phyloP scores from a whole-genome alignment of 352 stramenopile species.

The Pythium aphanidermatum region DNA sequence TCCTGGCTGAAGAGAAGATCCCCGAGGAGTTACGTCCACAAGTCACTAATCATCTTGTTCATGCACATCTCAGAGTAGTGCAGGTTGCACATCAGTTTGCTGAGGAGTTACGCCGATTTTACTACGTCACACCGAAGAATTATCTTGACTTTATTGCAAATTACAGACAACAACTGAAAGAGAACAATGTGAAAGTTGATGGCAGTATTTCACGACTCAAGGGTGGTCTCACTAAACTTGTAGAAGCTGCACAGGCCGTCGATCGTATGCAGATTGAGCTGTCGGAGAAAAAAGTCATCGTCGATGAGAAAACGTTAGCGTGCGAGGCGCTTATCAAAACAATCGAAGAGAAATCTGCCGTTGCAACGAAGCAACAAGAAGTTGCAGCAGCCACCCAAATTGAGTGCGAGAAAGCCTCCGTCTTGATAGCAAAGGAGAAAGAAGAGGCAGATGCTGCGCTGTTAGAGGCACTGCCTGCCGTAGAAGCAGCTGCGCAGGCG shows the following conservation, averaged over 20 bases:
- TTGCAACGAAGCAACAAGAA: conserved; percentile 90
- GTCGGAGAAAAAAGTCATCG: conserved; percentile 92
- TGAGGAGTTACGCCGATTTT: conserved; percentile 88
- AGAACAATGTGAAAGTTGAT: conserved; percentile 89
- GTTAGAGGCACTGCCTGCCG: conserved; percentile 89
- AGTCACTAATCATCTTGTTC: conserved; percentile 88
- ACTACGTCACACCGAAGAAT: conserved; percentile 97
- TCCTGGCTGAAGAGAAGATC: conserved; percentile 89
- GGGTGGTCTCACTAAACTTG: conserved; percentile 91
- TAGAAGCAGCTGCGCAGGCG: conserved; percentile 89
- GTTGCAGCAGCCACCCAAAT: conserved; percentile 89
- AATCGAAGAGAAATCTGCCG: conserved; percentile 91
- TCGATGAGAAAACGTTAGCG: conserved; percentile 92
- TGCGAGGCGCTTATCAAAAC: conserved; percentile 93
- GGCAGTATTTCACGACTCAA: conserved; percentile 85
- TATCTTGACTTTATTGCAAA: conserved; percentile 95
- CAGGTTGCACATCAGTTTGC: conserved; percentile 87
- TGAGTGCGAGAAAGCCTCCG: conserved; percentile 85
- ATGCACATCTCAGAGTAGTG: conserved; percentile 90
- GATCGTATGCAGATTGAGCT: conserved; percentile 93
- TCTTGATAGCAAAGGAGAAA: conserved; percentile 91
- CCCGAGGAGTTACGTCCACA: conserved; percentile 76
- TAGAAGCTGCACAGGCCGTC: conserved; percentile 90
- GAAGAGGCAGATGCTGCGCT: conserved; percentile 91
- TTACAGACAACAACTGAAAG: conserved; percentile 88